Conservation (phyloP, 345 rosid genomes). For the Capsella bursapastoris region DNA sequence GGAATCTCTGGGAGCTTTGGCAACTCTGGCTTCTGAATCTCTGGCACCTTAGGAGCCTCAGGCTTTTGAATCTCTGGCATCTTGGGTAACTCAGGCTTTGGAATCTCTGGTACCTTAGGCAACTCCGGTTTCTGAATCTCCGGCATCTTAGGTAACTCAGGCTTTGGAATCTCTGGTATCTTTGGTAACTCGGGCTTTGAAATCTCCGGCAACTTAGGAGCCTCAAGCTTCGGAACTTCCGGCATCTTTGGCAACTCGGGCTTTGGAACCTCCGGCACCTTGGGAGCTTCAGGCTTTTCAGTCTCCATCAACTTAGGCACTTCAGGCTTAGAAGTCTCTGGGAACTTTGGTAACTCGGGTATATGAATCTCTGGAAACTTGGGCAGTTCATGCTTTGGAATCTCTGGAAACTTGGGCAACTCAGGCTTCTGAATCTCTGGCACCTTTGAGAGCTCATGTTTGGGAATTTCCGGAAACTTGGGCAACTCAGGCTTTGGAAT, state of each 20-base stretch:
- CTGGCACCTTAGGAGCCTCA: constrained; percentile 13
- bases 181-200: neutral
- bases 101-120: neutral
- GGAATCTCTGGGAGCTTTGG: neutral
- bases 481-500: constrained; percentile 17
- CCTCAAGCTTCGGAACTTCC: neutral
- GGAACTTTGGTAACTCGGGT: constrained; percentile 24
- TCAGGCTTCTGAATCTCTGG: constrained; percentile 39
- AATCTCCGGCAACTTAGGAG: neutral
- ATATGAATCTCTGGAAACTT: constrained; percentile 33
- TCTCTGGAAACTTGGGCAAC: neutral
- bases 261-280: constrained; percentile 20
- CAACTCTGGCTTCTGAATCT: constrained; percentile 24
- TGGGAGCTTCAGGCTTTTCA: constrained; percentile 32
- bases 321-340: constrained; percentile 24
- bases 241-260: constrained; percentile 4
- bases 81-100: constrained; percentile 20
- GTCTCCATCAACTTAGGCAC: constrained; percentile 29
- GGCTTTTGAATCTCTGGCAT: constrained; percentile 4
- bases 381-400: constrained; percentile 3
- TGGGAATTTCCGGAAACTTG: constrained; percentile 14
- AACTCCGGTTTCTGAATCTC: constrained; percentile 15
- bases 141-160: constrained; percentile 3
- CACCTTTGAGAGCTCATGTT: constrained; percentile 21
- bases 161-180: constrained; percentile 14